Evolutionary conservation across 768 basidiomycete genomes (phyloP).

Genomic region (Piloderma croceum): DNA sequence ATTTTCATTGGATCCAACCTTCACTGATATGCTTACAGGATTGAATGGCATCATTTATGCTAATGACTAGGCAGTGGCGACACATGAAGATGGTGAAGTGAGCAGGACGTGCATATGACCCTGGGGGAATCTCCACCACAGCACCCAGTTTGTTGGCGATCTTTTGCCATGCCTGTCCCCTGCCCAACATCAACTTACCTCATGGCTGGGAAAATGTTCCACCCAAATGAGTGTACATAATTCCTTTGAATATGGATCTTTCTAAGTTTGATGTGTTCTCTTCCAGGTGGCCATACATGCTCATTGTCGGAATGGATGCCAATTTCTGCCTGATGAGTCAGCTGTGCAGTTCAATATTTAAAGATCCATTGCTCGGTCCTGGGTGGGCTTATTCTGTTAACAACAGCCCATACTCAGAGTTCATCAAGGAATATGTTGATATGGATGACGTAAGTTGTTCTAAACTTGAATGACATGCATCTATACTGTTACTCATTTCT

Average conservation of each 20-base stretch:
- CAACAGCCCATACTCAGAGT: background rate
- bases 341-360: background rate
- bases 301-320: background rate
- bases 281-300: background rate
- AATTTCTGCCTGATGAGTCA: background rate
- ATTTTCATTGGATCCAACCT: no score
- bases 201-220: conserved; percentile 2
- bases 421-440: conserved; percentile 1
- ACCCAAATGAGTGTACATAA: background rate
- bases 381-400: conserved; percentile 14
- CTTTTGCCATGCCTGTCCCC: conserved; percentile 7
- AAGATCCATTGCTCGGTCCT: conserved; percentile 5
- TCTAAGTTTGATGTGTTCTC: background rate
- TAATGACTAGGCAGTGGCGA: background rate
- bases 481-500: no score
- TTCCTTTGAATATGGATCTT: background rate
- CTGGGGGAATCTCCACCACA: background rate
- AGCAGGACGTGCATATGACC: background rate
- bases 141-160: conserved; percentile 5
- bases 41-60: background rate
- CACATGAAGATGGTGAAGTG: conserved; percentile 6
- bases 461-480: no score
- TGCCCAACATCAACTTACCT: conserved; percentile 4
- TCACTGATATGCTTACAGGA: no score
- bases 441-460: conserved; percentile 17